Conservation (phyloP, 768 basidiomycete genomes). For the Lactarius deliciosus region DNA sequence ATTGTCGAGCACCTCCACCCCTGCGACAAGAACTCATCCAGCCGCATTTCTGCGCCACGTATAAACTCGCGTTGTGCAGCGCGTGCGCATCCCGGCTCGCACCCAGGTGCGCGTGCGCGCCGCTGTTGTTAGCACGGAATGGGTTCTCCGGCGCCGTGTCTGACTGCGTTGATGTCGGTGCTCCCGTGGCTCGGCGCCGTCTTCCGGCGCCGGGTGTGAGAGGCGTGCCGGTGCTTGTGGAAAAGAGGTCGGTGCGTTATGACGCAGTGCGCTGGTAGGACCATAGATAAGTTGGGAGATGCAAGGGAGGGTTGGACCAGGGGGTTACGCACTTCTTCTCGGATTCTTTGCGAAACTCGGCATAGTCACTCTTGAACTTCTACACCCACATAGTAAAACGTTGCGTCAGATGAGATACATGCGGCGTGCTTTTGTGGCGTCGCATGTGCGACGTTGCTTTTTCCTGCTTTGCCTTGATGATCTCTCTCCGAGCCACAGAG, state of each 20-base stretch:
- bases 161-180: conserved; percentile 29
- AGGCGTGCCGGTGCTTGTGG: conserved; percentile 34
- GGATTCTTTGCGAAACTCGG: conserved; percentile 79
- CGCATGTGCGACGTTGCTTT: conserved; percentile 82
- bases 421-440: not conserved
- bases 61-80: conserved; percentile 88
- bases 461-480: conserved; percentile 94
- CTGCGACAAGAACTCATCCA: conserved; percentile 92
- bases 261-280: conserved; percentile 52
- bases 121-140: conserved; percentile 53
- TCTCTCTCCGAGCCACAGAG: conserved; percentile 93
- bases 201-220: conserved; percentile 46
- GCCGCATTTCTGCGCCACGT: conserved; percentile 70
- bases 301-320: too few species aligned
- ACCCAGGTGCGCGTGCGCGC: conserved; percentile 49
- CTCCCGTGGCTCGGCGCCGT: conserved; percentile 53
- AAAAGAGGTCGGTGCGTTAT: conserved; percentile 66
- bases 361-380: conserved; percentile 86
- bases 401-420: conserved; percentile 13
- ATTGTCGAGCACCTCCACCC: conserved; percentile 91
- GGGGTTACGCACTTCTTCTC: conserved; percentile 53
- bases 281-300: not conserved
- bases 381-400: conserved; percentile 70
- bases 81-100: conserved; percentile 74
- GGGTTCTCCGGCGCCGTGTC: conserved; percentile 76